Percentiles rank a stretch among this genome's conserved stretches.
phyloP scores from a whole-genome alignment of 139 green algal species.

The Monoraphidium neglectum region DNA sequence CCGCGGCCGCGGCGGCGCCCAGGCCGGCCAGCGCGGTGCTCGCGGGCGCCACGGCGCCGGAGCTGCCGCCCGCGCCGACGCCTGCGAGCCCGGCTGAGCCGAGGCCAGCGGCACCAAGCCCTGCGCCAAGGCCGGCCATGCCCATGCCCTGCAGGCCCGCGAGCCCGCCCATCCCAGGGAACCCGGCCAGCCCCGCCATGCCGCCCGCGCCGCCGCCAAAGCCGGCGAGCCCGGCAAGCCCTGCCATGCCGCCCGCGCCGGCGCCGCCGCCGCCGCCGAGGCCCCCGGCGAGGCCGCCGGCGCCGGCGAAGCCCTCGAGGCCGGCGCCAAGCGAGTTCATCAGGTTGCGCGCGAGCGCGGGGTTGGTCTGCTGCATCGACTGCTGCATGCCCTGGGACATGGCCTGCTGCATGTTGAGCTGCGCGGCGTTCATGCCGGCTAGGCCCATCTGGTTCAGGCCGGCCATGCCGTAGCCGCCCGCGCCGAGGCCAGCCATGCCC shows the following conservation, averaged over 20 bases:
- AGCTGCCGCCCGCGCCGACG: no score
- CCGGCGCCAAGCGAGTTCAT: neutral
- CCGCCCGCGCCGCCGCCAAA: neutral
- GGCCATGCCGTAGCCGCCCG: neutral
- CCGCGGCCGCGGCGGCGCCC: neutral
- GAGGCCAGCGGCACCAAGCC: neutral
- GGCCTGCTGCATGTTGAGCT: neutral
- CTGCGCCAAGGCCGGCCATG: constrained; percentile 2
- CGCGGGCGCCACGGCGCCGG: constrained; percentile 1
- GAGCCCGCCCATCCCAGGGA: neutral
- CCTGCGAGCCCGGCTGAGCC: neutral
- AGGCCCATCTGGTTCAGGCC: constrained; percentile 3
- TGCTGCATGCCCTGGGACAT: neutral
- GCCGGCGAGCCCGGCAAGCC: neutral
- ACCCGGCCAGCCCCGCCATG: neutral
- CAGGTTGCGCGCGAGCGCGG: neutral
- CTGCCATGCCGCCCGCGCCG: neutral
- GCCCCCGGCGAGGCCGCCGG: neutral
- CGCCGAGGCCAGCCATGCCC: neutral
- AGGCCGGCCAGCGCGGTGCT: neutral
- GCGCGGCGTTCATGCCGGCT: neutral
- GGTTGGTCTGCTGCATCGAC: no score
- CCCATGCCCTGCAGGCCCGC: constrained; percentile 2
- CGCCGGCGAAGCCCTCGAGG: neutral
- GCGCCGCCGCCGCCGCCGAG: neutral